Conservation (phyloP, 108 stramenopile species). For the Craspedostauros australis region DNA sequence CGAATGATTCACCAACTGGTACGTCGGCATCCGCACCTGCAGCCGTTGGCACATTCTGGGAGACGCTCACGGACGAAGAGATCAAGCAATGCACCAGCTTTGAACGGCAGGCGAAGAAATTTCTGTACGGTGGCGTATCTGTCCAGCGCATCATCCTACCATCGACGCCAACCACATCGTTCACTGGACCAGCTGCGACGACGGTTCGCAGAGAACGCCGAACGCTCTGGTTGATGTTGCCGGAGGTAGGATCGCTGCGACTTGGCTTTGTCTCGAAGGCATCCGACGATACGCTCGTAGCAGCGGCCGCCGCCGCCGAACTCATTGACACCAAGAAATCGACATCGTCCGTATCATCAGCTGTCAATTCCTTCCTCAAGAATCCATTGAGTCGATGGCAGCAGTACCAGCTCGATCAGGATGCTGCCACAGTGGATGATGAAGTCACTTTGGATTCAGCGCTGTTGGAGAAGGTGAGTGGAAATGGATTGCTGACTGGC, state of each 20-base stretch:
- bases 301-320: no score
- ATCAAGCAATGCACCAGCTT: slow-evolving; percentile 42
- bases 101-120: slow-evolving; percentile 68
- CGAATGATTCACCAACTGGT: no score
- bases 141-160: slow-evolving; percentile 61
- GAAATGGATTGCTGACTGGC: no score
- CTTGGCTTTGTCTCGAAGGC: slow-evolving; percentile 75
- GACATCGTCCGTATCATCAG: slow-evolving; percentile 9
- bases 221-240: slow-evolving; percentile 77
- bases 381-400: background rate
- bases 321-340: slow-evolving; percentile 6
- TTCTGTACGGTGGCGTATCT: slow-evolving; percentile 73
- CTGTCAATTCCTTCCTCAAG: background rate
- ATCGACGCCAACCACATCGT: no score
- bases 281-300: slow-evolving; percentile 13
- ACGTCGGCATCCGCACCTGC: no score
- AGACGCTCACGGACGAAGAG: slow-evolving; percentile 33
- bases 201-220: slow-evolving; percentile 53
- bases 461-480: no score
- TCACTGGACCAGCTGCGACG: slow-evolving; percentile 27
- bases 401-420: background rate
- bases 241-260: slow-evolving; percentile 50
- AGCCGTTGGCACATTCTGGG: slow-evolving; percentile 12
- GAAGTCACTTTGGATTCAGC: slow-evolving; percentile 55
- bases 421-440: background rate